Base-by-base conservation (phyloP, 2,329 filamentous ascomycete genomes). In the Thielaviopsis punctulata region DNA sequence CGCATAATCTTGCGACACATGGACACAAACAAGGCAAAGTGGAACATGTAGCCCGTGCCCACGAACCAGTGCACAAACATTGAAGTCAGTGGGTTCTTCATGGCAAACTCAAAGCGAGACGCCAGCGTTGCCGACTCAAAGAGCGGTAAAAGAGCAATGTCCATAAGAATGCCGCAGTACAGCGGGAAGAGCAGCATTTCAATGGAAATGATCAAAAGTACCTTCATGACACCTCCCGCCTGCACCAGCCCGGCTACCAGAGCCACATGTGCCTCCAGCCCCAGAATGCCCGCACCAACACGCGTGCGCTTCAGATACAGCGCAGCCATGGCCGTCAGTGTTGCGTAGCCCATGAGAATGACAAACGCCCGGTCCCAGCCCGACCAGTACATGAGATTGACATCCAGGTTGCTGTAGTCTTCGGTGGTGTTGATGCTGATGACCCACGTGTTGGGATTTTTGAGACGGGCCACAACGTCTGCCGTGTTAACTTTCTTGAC, bases 1-100 rank as follows among this genome's bases (percentile, higher is more conserved):
- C 92, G 82, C 82, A 98, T 86, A 55, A 96, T 95, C 69, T 95
- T 95, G 57, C 92, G 82, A 66, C 92, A 98, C 89, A 98, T 96
- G 53, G 89, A 93, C 18, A 98, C 92, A 63, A 98, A 98, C 2
- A 98, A 76, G 4, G 92, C 92, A 64, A 98, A 98, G 64, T 98
- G 92, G 68, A 98, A 98, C 93, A 98, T 98, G 66, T 98, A 98
- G 57, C 89, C 94, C 3, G 92, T 98, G 48, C 92, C 92, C 53
- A 95, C 83, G 62, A 98, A 98, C 92, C 92, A 98, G 65, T 98
- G 92, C 50, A 96, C 84, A 64, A 98, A 98, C 13, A 93, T 79
- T 13, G 90, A 95, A 0, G 88, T 95, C 58, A 90, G 75, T 0
- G 92, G 92, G 56, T 83, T 87, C 56, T 79, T 73, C 52, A 78